Evolutionary conservation across 768 basidiomycete genomes (phyloP).

Genomic region (Exidia glandulosa): DNA sequence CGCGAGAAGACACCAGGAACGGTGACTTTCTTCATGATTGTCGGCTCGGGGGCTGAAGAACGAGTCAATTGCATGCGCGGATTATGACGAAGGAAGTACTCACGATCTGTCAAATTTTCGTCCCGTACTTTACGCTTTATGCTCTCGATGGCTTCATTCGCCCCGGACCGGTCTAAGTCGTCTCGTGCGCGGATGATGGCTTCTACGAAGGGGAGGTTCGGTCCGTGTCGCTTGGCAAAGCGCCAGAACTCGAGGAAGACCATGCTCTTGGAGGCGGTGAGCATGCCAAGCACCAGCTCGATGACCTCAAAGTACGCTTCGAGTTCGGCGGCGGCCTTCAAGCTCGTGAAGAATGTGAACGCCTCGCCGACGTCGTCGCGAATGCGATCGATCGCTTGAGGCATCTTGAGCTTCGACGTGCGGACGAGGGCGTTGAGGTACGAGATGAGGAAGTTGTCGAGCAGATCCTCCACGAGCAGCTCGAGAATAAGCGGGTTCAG

Average conservation of each 20-base stretch:
- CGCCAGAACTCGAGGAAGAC: conserved; percentile 88
- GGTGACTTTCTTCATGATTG: conserved; percentile 84
- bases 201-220: conserved; percentile 86
- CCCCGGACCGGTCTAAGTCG: conserved; percentile 82
- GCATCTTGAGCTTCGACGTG: conserved; percentile 77
- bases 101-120: conserved; percentile 72
- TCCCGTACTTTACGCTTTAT: conserved; percentile 88
- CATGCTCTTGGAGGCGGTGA: conserved; percentile 81
- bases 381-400: conserved; percentile 73
- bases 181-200: conserved; percentile 79
- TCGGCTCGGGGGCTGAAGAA: conserved; percentile 59
- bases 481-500: conserved; percentile 88
- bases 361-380: conserved; percentile 68
- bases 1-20: conserved; percentile 67
- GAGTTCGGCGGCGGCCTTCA: conserved; percentile 70
- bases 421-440: conserved; percentile 84
- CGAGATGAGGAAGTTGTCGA: conserved; percentile 79
- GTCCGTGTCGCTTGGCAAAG: conserved; percentile 89
- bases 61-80: neutral
- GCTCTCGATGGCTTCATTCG: conserved; percentile 87
- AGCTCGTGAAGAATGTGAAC: conserved; percentile 69
- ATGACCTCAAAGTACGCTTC: conserved; percentile 78
- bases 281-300: conserved; percentile 68
- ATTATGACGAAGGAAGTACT: conserved; percentile 22
- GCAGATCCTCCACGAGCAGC: conserved; percentile 81